Percentiles rank a stretch among this genome's conserved stretches.
Evolutionary conservation across 441 rosid genomes (phyloP).

Genomic region (Erysimum pusillum): DNA sequence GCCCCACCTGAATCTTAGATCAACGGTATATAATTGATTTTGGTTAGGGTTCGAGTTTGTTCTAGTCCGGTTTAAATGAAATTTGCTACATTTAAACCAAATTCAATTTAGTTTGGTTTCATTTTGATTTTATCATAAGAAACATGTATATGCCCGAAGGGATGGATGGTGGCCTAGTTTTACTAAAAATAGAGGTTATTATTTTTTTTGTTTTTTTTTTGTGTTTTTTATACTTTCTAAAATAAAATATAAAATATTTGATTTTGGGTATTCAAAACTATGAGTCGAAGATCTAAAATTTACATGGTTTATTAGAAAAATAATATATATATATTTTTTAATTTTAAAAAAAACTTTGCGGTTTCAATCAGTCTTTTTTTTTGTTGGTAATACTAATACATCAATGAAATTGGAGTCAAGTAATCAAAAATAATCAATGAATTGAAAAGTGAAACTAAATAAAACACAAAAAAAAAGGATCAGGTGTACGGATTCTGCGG

Average conservation of each 20-base stretch:
- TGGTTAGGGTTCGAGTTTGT: slow-evolving; percentile 24
- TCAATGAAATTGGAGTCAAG: not conserved
- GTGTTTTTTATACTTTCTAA: no score
- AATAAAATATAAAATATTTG: no score
- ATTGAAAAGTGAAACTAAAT: not conserved
- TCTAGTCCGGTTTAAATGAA: slow-evolving; percentile 23
- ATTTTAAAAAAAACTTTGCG: no score
- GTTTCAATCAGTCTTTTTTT: no score
- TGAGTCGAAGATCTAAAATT: no score
- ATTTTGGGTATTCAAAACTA: no score
- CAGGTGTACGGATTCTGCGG: slow-evolving; percentile 37
- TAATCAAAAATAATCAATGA: not conserved
- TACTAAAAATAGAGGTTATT: no score
- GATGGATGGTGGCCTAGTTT: no score
- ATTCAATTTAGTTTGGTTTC: slow-evolving; percentile 11
- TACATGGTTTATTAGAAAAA: no score
- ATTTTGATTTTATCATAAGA: not conserved
- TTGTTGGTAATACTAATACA: no score
- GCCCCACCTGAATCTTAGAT: slow-evolving; percentile 33
- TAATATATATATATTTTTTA: no score
- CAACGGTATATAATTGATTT: slow-evolving; percentile 24
- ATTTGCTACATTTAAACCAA: not conserved
- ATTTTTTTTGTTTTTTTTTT: no score
- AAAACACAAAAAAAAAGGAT: slow-evolving; percentile 12
- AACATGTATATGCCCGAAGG: not conserved